A percentile compares a stretch with the other conserved stretches of the same genome.
phyloP scores from a whole-genome alignment of 805 yeast species.

The Ogataea populi-albae region DNA sequence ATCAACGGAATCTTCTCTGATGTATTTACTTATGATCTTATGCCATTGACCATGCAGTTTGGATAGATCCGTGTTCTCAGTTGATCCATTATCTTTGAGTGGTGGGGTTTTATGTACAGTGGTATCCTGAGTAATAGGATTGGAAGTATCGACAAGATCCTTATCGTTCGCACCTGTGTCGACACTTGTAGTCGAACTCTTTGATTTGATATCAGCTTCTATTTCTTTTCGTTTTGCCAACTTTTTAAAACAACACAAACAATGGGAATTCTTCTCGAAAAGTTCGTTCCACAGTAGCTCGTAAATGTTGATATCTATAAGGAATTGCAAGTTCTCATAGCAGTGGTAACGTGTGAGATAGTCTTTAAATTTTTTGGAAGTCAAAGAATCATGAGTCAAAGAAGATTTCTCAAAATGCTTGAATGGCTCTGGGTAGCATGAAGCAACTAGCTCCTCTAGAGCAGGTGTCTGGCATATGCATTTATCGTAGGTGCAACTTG shows the following conservation, averaged over 20 bases:
- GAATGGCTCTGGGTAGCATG: conserved; percentile 12
- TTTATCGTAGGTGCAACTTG: too few relatives aligned
- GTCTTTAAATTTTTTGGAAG: conserved; percentile 11
- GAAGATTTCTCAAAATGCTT: too few relatives aligned
- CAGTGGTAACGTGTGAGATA: conserved; percentile 18
- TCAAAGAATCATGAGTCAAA: conserved; percentile 3
- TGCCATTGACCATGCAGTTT: conserved; percentile 14
- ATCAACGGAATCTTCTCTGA: conserved; percentile 40
- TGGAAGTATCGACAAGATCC: too few relatives aligned
- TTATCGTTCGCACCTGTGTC: too few relatives aligned
- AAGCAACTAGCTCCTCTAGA: conserved; percentile 15
- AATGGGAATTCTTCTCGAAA: conserved; percentile 5
- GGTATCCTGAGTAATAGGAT: too few relatives aligned
- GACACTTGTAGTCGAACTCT: too few relatives aligned
- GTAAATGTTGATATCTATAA: conserved; percentile 19
- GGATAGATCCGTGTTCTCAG: too few relatives aligned
- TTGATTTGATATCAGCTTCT: background rate
- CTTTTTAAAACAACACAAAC: conserved; percentile 10
- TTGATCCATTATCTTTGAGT: too few relatives aligned
- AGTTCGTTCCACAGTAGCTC: conserved; percentile 18
- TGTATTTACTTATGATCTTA: conserved; percentile 38
- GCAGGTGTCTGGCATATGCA: too few relatives aligned
- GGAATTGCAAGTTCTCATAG: conserved; percentile 21
- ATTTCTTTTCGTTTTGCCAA: background rate
- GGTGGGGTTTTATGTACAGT: too few relatives aligned